phyloP scores from a whole-genome alignment of 257 asterid species.

The Solanum clarkiae region DNA sequence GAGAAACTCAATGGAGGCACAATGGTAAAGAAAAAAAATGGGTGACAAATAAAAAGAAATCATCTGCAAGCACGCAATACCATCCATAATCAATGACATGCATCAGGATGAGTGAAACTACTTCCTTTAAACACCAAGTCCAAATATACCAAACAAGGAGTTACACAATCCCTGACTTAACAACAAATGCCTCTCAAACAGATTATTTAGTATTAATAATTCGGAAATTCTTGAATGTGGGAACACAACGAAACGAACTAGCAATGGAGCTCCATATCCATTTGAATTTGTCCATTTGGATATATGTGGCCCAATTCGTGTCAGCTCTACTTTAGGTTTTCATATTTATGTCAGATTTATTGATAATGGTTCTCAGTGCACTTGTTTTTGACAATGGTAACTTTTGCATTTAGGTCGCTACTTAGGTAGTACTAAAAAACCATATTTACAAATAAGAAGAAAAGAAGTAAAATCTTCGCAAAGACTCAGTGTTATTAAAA shows the following conservation, averaged over 20 bases:
- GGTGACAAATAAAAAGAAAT: not conserved
- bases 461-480: no score
- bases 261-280: not conserved
- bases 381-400: not conserved
- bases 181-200: not conserved
- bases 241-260: not conserved
- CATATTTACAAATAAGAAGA: no score
- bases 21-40: not conserved
- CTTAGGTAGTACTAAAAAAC: no score
- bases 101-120: not conserved
- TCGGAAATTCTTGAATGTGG: not conserved
- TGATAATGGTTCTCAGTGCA: not conserved
- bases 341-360: not conserved
- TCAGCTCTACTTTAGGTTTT: not conserved
- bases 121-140: not conserved
- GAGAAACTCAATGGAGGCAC: conserved; percentile 17
- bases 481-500: no score
- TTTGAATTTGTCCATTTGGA: not conserved
- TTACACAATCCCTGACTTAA: not conserved
- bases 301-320: not conserved
- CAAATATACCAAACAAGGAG: not conserved
- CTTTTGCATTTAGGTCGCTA: no score
- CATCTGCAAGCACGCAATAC: not conserved
- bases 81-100: not conserved
- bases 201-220: not conserved